phyloP scores from a whole-genome alignment of 257 asterid genomes.

The Primulina huaijiensis region DNA sequence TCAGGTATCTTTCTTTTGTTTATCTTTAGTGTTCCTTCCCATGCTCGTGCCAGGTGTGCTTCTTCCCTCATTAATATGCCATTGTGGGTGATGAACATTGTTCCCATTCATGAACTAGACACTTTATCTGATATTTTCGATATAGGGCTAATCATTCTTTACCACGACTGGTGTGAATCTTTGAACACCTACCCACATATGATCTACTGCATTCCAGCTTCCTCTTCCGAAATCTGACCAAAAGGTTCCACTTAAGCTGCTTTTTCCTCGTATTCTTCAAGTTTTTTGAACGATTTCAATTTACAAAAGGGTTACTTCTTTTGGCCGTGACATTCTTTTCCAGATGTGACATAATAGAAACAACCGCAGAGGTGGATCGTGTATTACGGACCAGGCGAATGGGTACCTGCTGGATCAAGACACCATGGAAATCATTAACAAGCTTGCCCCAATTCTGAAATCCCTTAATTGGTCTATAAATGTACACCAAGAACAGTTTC shows the following conservation, averaged over 20 bases:
- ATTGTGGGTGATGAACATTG: conserved; percentile 87
- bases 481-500: conserved; percentile 68
- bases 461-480: conserved; percentile 79
- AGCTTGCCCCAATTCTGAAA: conserved; percentile 50
- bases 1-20: background rate
- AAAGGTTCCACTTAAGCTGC: conserved; percentile 47
- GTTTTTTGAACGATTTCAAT: background rate
- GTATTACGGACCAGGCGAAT: conserved; percentile 82
- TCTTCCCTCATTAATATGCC: conserved; percentile 66
- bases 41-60: conserved; percentile 60
- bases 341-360: conserved; percentile 80
- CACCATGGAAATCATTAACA: conserved; percentile 43
- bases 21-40: conserved; percentile 1
- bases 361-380: conserved; percentile 83
- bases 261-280: background rate
- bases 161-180: conserved; percentile 99
- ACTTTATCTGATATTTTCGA: conserved; percentile 70
- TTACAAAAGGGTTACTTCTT: background rate
- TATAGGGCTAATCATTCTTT: conserved; percentile 82
- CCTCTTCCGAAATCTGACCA: conserved; percentile 63
- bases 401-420: conserved; percentile 84
- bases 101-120: conserved; percentile 70
- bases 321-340: conserved; percentile 6
- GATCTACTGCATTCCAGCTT: conserved; percentile 90
- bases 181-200: conserved; percentile 85